Evolutionary conservation across 192 early-diverging fungal species (phyloP), one percentile per base, ranked within the genome.

Genomic region (Podila epicladia): DNA sequence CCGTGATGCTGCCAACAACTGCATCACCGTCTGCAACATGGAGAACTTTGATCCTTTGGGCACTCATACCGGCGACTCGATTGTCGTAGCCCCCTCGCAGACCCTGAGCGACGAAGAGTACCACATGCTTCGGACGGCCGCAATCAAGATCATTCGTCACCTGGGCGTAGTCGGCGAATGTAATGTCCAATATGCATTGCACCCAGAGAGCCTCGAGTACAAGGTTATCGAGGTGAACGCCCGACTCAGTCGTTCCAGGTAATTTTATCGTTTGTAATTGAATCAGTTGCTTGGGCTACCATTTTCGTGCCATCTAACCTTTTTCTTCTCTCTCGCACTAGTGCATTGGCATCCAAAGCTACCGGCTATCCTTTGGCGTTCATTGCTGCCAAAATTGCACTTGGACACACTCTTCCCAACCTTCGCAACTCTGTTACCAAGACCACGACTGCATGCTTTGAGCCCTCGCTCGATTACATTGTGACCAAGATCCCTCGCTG

Each of bases 21-120:
- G 98, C 84, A 96, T 99, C 65, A 98, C 98, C 31, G 97, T 99
- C 49, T 99, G 98, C 85, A 99, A 99, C 89, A 99, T 98, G 97
- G 97, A 99, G 84, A 99, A 99, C 92, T 98, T 99, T 89, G 98
- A 99, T 73, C 98, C 98, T 28, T 92, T 99, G 41, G 96, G 98
- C 28, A 95, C 95, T 51, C 97, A 99, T 86, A 99, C 97, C 4
- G 97, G 97, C 67, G 97, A 99, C 83, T 97, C 96, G n/a, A 99
- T 99, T 63, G 97, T 99, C 12, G 96, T 99, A 29, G 97, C 97
- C 8, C 97, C 97, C 26, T 93, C 91, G 67, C 97, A 98, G 87
- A 99, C 97, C n/a, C 86, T 99, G 55, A 92, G 89, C 59, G 97
- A 99, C 82, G 93, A 95, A 65, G 97, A 99, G 48, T 99, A 97